Conservation (phyloP, 495 filamentous ascomycete genomes). For the Hyaloscypha bicolor region DNA sequence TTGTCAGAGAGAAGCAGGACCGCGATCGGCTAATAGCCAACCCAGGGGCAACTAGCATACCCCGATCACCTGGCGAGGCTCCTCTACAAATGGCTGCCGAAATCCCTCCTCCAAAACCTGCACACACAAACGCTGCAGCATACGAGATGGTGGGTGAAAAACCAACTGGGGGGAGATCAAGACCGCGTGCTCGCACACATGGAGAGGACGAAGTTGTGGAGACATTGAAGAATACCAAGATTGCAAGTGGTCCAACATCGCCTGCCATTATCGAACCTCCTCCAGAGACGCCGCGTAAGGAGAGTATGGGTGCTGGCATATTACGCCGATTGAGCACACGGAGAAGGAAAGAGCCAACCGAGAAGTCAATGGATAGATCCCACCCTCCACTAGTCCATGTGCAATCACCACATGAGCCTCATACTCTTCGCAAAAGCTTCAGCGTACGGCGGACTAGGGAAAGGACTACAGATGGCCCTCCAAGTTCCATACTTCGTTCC, state of each 20-base stretch:
- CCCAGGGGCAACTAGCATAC: constrained; percentile 60
- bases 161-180: constrained; percentile 72
- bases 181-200: constrained; percentile 88
- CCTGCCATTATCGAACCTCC: constrained; percentile 58
- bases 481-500: constrained; percentile 56
- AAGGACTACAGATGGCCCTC: constrained; percentile 52
- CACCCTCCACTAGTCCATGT: constrained; percentile 71
- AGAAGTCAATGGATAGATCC: constrained; percentile 57
- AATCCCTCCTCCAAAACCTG: constrained; percentile 79
- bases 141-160: constrained; percentile 86
- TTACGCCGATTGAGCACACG: constrained; percentile 90
- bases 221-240: constrained; percentile 70
- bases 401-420: constrained; percentile 69
- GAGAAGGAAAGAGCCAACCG: constrained; percentile 59
- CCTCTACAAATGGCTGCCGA: constrained; percentile 65
- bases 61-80: constrained; percentile 58
- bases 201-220: constrained; percentile 91
- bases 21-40: constrained; percentile 70
- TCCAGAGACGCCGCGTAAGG: constrained; percentile 74
- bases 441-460: constrained; percentile 71
- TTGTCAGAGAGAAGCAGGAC: constrained; percentile 92
- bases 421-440: constrained; percentile 74
- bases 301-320: constrained; percentile 84
- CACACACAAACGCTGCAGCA: constrained; percentile 80
- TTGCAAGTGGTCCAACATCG: constrained; percentile 54